Evolutionary conservation across 768 basidiomycete genomes (phyloP).

Genomic region (Glaciozyma antarctica): DNA sequence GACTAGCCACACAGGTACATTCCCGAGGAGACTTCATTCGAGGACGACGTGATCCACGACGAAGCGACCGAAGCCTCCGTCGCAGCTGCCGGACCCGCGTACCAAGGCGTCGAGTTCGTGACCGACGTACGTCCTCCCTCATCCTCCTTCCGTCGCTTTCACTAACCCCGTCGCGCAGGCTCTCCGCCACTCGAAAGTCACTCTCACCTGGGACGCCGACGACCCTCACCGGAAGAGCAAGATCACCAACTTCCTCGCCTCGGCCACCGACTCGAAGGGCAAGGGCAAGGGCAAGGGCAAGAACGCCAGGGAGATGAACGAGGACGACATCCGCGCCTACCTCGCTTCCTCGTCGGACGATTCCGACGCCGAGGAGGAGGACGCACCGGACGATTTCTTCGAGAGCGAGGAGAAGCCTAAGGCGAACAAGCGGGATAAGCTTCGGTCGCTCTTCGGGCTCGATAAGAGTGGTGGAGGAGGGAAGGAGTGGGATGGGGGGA

Average conservation of each 20-base stretch:
- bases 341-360: constrained; percentile 59
- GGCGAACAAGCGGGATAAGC: constrained; percentile 23
- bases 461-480: constrained; percentile 20
- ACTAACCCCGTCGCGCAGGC: constrained; percentile 49
- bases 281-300: constrained; percentile 62
- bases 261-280: constrained; percentile 50
- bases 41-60: constrained; percentile 50
- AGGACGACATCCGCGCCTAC: constrained; percentile 75
- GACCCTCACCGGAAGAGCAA: constrained; percentile 69
- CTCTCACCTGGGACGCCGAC: constrained; percentile 96
- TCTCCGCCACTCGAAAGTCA: constrained; percentile 93
- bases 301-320: constrained; percentile 57
- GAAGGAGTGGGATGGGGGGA: constrained; percentile 26
- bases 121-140: constrained; percentile 61
- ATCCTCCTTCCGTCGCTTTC: not conserved
- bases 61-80: constrained; percentile 63
- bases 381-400: constrained; percentile 32
- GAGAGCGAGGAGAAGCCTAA: constrained; percentile 59
- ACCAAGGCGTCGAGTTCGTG: constrained; percentile 75
- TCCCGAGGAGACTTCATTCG: constrained; percentile 36
- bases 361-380: constrained; percentile 46
- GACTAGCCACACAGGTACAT: constrained; percentile 18
- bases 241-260: constrained; percentile 27
- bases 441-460: constrained; percentile 26
- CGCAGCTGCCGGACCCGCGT: constrained; percentile 41